These are phyloP conservation scores for Candida chauliodis DNA, from an alignment of 805 yeast genomes.

Conservation along the genomic window DNA sequence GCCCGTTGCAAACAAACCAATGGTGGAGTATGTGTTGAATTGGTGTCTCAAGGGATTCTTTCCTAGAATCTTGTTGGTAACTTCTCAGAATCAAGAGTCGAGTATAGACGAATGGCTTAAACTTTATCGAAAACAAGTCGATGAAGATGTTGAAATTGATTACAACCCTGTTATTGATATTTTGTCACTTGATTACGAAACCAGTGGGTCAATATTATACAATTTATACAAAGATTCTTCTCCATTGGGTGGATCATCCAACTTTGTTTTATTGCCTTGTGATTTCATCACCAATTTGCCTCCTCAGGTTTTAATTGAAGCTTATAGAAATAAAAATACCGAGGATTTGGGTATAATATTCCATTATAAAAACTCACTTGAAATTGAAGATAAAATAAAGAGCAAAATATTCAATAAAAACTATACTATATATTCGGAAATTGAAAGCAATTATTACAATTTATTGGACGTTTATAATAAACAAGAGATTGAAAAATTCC, in stretches of 20 bases:
- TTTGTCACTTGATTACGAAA: slow-evolving; percentile 17
- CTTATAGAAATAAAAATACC: slow-evolving; percentile 68
- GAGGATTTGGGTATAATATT: slow-evolving; percentile 70
- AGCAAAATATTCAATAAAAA: slow-evolving; percentile 52
- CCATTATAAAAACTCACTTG: slow-evolving; percentile 71
- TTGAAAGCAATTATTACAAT: slow-evolving; percentile 34
- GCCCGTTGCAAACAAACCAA: slow-evolving; percentile 86
- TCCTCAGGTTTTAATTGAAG: slow-evolving; percentile 82
- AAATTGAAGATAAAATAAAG: slow-evolving; percentile 70
- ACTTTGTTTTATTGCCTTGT: slow-evolving; percentile 83
- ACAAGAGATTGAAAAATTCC: slow-evolving; percentile 58
- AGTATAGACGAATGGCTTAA: slow-evolving; percentile 38
- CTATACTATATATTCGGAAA: slow-evolving; percentile 62
- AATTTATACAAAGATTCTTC: slow-evolving; percentile 39
- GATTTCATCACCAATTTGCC: slow-evolving; percentile 92
- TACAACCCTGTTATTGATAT: slow-evolving; percentile 6
- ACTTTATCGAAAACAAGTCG: slow-evolving; percentile 9
- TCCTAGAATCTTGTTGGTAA: slow-evolving; percentile 61
- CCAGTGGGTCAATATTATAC: slow-evolving; percentile 63
- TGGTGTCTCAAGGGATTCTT: slow-evolving; percentile 93
- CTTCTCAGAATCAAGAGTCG: slow-evolving; percentile 44
- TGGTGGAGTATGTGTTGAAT: slow-evolving; percentile 80
- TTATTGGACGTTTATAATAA: slow-evolving; percentile 72
- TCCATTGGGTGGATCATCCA: slow-evolving; percentile 27
- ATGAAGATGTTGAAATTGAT: slow-evolving; percentile 13